These are phyloP conservation scores for Termitomyces heimii DNA, from an alignment of 768 basidiomycete species.

Conservation along the genomic window DNA sequence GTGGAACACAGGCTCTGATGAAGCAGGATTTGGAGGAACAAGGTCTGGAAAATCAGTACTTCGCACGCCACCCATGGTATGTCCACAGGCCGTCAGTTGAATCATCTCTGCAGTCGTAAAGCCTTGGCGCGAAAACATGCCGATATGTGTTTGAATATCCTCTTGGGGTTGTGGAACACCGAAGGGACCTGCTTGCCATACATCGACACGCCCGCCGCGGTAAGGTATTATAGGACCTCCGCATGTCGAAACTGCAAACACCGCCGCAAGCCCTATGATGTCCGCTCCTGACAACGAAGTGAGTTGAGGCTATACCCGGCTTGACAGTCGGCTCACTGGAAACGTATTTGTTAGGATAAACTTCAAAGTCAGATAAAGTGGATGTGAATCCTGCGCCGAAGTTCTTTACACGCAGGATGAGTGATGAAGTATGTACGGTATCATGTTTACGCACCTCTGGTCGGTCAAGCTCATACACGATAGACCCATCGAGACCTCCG, in stretches of 20 bases:
- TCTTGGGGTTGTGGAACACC: conserved; percentile 42
- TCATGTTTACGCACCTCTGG: conserved; percentile 27
- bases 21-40: conserved; percentile 26
- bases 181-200: conserved; percentile 26
- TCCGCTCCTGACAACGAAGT: conserved; percentile 31
- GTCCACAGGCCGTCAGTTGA: conserved; percentile 43
- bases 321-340: conserved; percentile 27
- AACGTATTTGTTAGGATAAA: conserved; percentile 36
- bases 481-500: conserved; percentile 46
- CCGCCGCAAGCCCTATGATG: conserved; percentile 33
- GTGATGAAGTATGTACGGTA: neutral
- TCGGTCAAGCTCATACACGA: conserved; percentile 39
- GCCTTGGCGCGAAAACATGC: conserved; percentile 36
- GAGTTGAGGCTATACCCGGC: neutral
- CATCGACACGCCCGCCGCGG: conserved; percentile 37
- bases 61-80: conserved; percentile 44
- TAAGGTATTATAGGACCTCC: conserved; percentile 40
- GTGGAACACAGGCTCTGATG: conserved; percentile 23
- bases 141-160: conserved; percentile 29
- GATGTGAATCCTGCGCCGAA: conserved; percentile 40
- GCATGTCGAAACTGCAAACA: conserved; percentile 33
- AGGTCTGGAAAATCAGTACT: conserved; percentile 39
- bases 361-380: conserved; percentile 34
- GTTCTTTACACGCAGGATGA: conserved; percentile 28
- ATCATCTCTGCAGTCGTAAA: conserved; percentile 45